Conservation (phyloP, 1,284 basidiomycete genomes). For the Coniferiporia sulphurascens region DNA sequence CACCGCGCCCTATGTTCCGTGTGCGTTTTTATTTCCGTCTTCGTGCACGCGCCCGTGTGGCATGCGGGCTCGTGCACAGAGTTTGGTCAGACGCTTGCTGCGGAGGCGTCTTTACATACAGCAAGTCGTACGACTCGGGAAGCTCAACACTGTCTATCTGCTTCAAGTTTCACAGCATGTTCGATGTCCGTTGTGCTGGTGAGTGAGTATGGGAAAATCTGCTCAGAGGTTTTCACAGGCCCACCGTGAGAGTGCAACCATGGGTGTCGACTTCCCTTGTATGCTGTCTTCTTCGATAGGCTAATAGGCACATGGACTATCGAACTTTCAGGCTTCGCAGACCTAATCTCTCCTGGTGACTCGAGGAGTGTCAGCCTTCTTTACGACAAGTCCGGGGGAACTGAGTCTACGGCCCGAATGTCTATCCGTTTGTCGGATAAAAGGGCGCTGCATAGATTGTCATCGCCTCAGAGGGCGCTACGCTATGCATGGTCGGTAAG, state of each 20-base stretch:
- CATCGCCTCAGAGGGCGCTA: too few relatives aligned
- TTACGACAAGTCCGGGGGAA: too few relatives aligned
- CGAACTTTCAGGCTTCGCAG: too few relatives aligned
- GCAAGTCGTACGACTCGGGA: conserved; percentile 1
- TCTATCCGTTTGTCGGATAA: too few relatives aligned
- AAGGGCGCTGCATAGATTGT: too few relatives aligned
- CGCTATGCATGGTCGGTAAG: too few relatives aligned
- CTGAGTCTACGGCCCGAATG: too few relatives aligned
- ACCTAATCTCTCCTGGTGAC: too few relatives aligned
- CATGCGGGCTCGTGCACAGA: neutral
- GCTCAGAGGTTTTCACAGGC: conserved; percentile 5
- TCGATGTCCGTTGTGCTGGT: conserved; percentile 3
- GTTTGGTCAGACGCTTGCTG: neutral
- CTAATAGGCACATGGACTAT: neutral
- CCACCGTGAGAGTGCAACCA: neutral
- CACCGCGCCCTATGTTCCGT: neutral
- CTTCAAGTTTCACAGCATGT: conserved; percentile 3
- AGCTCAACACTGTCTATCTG: neutral
- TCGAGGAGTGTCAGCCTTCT: too few relatives aligned
- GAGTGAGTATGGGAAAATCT: neutral
- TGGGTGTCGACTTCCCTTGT: neutral
- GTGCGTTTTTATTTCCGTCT: neutral
- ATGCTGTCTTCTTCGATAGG: neutral
- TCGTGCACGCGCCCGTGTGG: neutral
- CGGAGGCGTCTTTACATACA: neutral